Base-by-base conservation (phyloP, 2,329 filamentous ascomycete species). In the Teratosphaeria nubilosa region DNA sequence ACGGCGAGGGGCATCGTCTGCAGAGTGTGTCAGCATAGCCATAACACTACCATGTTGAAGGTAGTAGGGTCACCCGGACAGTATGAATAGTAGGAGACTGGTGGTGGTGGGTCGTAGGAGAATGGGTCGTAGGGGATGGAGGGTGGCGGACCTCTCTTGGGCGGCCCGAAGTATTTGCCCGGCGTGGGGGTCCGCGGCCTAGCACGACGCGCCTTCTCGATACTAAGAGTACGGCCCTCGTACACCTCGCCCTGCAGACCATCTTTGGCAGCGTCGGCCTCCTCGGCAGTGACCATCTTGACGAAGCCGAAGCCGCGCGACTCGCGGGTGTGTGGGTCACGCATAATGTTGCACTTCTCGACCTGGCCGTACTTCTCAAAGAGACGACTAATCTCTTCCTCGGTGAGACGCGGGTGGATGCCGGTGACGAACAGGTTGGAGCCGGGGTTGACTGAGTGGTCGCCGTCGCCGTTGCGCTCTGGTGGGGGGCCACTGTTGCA, bases 261-360 rank as follows among this genome's bases (percentile, higher is more conserved):
- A 70, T 97, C 94, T 80, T 94, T 96, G 66, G 94, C 94, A 66
- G 94, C 91, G 75, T 99, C 94, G 64, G 94, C 94, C 76, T 96
- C 89, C 58, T 97, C 92, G 54, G 90, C 84, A 59, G 90, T 95
- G 61, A 91, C 86, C 92, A 99, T 97, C 81, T 99, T 97, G 74
- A 99, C 94, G 78, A 99, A 99, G 58, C 94, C 94, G 66, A 99
- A 99, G 65, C 94, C 94, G 76, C 94, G 94, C 67, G 92, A 97
- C 77, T 99, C 94, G 78, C 96, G 95, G 70, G 90, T 95, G 76
- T 99, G 94, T 62, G 94, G 94, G 72, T 99, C 94, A 71, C 92
- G 86, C 94, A 99, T 99, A 78, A 99, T 99, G 75, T 96, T 95
- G 80, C 92, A 97, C 78, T 95, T 97, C 78, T 97, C 92, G 56